Percentiles rank a stretch among this genome's conserved stretches.
Conservation (phyloP, 2,329 filamentous ascomycete genomes). For the Colletotrichum liaoningense region DNA sequence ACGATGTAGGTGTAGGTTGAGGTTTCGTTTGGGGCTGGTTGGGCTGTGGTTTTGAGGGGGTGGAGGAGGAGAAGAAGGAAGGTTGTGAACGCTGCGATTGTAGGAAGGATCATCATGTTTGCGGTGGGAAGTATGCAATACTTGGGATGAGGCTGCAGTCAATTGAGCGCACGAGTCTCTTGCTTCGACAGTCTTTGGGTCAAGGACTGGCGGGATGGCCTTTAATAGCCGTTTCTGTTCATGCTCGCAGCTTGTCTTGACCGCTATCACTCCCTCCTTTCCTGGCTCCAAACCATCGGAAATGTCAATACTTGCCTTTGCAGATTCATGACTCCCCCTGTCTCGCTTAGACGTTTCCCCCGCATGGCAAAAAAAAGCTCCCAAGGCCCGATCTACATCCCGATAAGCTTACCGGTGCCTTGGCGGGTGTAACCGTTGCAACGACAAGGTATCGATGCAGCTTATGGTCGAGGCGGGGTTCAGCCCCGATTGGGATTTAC, state of each 20-base stretch:
- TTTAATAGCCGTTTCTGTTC: not conserved
- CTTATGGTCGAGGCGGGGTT: no score
- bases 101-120: no score
- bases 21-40: not conserved
- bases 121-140: not conserved
- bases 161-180: not conserved
- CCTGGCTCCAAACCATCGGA: no score
- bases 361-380: no score
- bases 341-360: not conserved
- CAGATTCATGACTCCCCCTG: not conserved
- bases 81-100: not conserved
- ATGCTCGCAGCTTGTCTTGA: no score
- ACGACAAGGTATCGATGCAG: not conserved
- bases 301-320: no score
- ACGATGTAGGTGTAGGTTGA: conserved; percentile 64
- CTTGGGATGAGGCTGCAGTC: not conserved
- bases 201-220: no score
- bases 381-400: not conserved
- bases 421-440: not conserved
- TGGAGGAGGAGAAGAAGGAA: not conserved
- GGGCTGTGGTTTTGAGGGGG: not conserved
- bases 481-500: no score
- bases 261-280: no score
- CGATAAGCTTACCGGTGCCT: not conserved
- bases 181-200: no score